phyloP scores from a whole-genome alignment of 192 early-diverging fungal species.

The Funneliformis geosporum region DNA sequence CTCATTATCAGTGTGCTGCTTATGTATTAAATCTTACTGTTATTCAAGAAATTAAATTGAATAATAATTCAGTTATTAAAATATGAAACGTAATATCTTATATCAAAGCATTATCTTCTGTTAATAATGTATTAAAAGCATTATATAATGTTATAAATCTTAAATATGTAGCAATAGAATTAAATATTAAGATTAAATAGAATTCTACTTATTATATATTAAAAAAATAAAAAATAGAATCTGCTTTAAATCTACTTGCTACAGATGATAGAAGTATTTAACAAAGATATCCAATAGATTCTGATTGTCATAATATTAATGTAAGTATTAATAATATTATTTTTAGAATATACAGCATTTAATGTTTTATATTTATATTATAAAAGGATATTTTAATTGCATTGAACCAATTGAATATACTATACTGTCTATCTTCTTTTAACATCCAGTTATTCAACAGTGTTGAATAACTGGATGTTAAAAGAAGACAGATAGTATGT shows the following conservation, averaged over 20 bases:
- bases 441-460: slow-evolving; percentile 7
- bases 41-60: not conserved
- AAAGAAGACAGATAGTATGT: not conserved
- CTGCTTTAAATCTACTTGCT: not conserved
- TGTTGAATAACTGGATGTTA: slow-evolving; percentile 4
- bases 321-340: not conserved
- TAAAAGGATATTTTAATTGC: not conserved
- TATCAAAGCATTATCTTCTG: not conserved
- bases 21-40: slow-evolving; percentile 20
- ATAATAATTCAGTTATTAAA: not conserved
- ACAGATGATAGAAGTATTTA: not conserved
- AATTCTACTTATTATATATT: too few species aligned
- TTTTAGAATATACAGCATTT: not conserved
- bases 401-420: not conserved
- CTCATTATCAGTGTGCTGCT: slow-evolving; percentile 18
- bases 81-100: not conserved
- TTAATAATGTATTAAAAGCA: not conserved
- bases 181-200: not conserved
- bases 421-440: not conserved
- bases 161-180: not conserved
- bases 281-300: not conserved
- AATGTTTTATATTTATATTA: not conserved
- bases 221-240: not conserved
- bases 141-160: not conserved
- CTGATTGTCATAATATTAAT: not conserved